Base-by-base conservation (phyloP, 139 green algal species). In the Tetratostichococcus sp. region DNA sequence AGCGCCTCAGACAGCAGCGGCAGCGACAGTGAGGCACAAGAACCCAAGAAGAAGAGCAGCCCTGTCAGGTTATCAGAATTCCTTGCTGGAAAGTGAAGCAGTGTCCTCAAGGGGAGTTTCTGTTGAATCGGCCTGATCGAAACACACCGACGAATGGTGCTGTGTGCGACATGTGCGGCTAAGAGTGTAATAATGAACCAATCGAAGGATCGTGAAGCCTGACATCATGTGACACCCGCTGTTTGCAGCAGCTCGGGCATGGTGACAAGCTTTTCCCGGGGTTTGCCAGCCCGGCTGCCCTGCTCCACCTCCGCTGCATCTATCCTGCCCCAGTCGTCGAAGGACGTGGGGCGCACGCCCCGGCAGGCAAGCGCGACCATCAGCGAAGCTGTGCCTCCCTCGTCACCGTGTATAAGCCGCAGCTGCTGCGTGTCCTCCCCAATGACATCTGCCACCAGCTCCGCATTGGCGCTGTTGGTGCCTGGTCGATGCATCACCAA, bases 231-330 rank as follows among this genome's bases (percentile, higher is more conserved):
- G 8, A 26, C 11, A 26, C 50, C 14, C 4, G 50, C 50, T n/a
- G 19, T 26, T 62, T 62, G 50, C 78, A 95, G 76, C 90, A 95
- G 91, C 19, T 87, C 79, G 11, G 72, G 39, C 67, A 91, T 43
- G 26, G 70, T 17, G 30, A 78, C 76, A 23, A 93, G 50, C 83
- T 95, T 96, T 43, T 92, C 85, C 0, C 91, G 75, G 39, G 72
- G 73, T 62, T 90, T 88, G n/a, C 91, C 90, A 43, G 14, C 23
- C 19, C 68, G 70, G 57, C 67, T 0, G 0, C 91, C 91, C 22
- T 42, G 58, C 30, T 17, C 21, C 65, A 89, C 67, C 77, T 96
- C 91, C 14, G 74, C 75, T 22, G 78, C 86, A 62, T 95, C 89
- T 5, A 95, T 79, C n/a, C 21, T 43, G 50, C 81, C 57, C 91